Evolutionary conservation across 331 rosid species (phyloP).

Genomic region (Ulmus americana): DNA sequence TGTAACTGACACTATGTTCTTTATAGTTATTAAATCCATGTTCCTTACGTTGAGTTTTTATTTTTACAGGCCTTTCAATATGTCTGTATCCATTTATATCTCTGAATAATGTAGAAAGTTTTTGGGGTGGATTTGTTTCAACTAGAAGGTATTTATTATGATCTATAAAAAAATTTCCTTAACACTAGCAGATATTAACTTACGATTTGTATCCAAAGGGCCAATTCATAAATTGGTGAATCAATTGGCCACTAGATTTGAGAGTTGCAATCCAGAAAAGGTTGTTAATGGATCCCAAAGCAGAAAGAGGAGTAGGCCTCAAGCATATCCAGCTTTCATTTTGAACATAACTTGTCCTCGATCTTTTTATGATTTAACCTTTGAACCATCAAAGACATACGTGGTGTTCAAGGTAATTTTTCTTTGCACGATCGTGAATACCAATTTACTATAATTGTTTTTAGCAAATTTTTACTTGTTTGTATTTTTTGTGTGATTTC

Average conservation of each 20-base stretch:
- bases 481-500: neutral
- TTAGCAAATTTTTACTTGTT: neutral
- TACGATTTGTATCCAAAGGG: constrained; percentile 72
- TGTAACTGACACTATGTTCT: constrained; percentile 19
- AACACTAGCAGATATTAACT: constrained; percentile 68
- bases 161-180: constrained; percentile 41
- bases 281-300: constrained; percentile 31
- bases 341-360: constrained; percentile 74
- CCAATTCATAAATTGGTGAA: constrained; percentile 80
- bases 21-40: constrained; percentile 10
- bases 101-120: constrained; percentile 28
- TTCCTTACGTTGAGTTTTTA: constrained; percentile 13
- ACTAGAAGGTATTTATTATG: constrained; percentile 20
- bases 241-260: constrained; percentile 63
- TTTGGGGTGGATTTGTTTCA: constrained; percentile 24
- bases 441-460: neutral
- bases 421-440: constrained; percentile 12
- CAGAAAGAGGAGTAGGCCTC: constrained; percentile 65
- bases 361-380: constrained; percentile 66
- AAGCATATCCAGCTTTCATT: constrained; percentile 57
- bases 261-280: constrained; percentile 35
- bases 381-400: constrained; percentile 77
- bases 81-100: constrained; percentile 70
- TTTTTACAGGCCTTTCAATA: constrained; percentile 79
- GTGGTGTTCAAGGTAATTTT: constrained; percentile 75